Conservation (phyloP, 2,329 filamentous ascomycete species). For the Colletotrichum simmondsii region DNA sequence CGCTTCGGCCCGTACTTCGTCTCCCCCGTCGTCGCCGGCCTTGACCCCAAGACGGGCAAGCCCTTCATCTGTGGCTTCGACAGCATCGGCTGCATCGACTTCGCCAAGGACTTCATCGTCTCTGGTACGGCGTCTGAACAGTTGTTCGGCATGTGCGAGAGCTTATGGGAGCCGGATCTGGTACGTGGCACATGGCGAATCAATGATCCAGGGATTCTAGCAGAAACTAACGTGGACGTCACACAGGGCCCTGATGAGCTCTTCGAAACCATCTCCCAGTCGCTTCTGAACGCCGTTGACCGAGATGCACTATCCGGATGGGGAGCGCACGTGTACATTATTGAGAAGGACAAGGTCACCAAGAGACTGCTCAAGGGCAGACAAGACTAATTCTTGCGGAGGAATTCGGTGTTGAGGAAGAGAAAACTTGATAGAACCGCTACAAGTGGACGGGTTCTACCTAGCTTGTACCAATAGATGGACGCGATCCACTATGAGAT, state of each 20-base stretch:
- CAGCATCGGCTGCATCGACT: constrained; percentile 99
- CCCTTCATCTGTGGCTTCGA: constrained; percentile 99
- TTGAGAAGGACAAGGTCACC: constrained; percentile 99
- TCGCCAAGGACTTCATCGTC: constrained; percentile 99
- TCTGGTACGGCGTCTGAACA: constrained; percentile 96
- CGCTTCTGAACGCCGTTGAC: constrained; percentile 94
- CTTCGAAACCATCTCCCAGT: constrained; percentile 98
- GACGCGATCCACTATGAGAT: constrained; percentile 35
- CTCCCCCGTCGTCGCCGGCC: constrained; percentile 90
- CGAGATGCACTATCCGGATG: constrained; percentile 96
- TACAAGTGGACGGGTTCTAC: constrained; percentile 35
- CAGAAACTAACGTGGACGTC: constrained; percentile 35
- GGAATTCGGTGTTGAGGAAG: background rate
- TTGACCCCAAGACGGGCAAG: constrained; percentile 92
- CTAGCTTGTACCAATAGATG: constrained; percentile 50
- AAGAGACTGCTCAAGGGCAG: constrained; percentile 98
- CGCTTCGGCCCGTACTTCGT: constrained; percentile 98
- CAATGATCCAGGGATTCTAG: background rate
- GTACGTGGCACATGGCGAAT: constrained; percentile 61
- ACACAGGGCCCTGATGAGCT: constrained; percentile 86
- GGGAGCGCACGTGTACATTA: constrained; percentile 99
- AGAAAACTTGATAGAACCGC: constrained; percentile 28
- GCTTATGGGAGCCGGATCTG: constrained; percentile 96
- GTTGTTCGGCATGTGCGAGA: constrained; percentile 98
- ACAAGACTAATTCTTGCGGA: constrained; percentile 75